Base-by-base conservation (phyloP, 176 grass and related monocot genomes). In the Carex scoparia region DNA sequence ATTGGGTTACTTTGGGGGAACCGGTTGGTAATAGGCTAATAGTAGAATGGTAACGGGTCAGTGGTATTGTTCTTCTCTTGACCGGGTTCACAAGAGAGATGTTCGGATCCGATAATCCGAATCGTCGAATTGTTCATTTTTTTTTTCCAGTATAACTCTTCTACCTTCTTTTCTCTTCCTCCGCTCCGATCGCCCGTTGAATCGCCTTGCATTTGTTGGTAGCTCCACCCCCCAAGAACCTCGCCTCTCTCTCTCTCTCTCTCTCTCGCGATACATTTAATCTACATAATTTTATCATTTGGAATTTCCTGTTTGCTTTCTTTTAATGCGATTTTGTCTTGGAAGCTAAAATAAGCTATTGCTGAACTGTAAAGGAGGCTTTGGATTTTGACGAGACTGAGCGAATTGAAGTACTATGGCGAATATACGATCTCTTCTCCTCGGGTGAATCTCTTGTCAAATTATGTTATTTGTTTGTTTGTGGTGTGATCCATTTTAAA, bases 361-460 rank as follows among this genome's bases (percentile, higher is more conserved):
- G 5, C 49, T 83, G 12, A 68, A 33, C 23, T 51, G 81, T 53
- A 46, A 66, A 53, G 58, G 81, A 53, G 44, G 42, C 62, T 9
- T 38, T 37, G 30, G 46, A 19, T 40, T 59, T 61, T 46, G 59
- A 10, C 37, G 10, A 62, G 79, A 28, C 59, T 15, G 75, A 78
- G 16, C 60, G 53, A 79, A 79, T 79, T 79, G 55, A 38, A 66
- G 61, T 53, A 10, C 48, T 10, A 83, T 83, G 81, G 81, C 81
- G 44, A 83, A 68, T 83, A 66, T 83, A 32, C 58, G 81, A 37
- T 66, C 81, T 67, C 81, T 83, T 27, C 64, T 83, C 7, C 42
- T 83, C 81, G 64, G 81, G 81, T 83, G 64, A 49, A 30, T 56
- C 61, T 55, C 40, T 68, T 83, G 19, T 83, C n/a, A 54, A 49